phyloP scores from a whole-genome alignment of 1,284 basidiomycete genomes.

The Malassezia sp. region DNA sequence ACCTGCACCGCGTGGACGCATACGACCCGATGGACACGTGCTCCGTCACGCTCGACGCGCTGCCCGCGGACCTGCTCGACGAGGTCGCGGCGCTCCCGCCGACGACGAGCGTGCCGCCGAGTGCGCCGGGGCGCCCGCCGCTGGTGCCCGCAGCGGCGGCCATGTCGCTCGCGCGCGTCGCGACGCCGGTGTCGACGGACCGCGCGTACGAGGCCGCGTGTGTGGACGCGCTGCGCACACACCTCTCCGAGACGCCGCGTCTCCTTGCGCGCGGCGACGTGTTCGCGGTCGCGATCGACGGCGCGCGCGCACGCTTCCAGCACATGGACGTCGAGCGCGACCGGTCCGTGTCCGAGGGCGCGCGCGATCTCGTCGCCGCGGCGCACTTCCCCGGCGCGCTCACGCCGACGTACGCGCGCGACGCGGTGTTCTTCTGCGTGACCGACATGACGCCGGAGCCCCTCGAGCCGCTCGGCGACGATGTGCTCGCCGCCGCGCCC shows the following conservation, averaged over 20 bases:
- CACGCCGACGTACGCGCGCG: slow-evolving; percentile 30
- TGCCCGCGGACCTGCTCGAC: slow-evolving; percentile 10
- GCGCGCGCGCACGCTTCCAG: slow-evolving; percentile 45
- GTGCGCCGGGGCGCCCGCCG: slow-evolving; percentile 23
- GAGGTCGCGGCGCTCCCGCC: not conserved
- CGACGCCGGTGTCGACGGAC: slow-evolving; percentile 66
- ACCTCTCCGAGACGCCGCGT: slow-evolving; percentile 57
- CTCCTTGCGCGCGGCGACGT: slow-evolving; percentile 71
- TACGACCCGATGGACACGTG: slow-evolving; percentile 13
- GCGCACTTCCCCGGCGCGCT: slow-evolving; percentile 6
- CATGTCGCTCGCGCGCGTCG: slow-evolving; percentile 69
- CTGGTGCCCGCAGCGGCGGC: slow-evolving; percentile 37
- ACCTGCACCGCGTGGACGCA: slow-evolving; percentile 21
- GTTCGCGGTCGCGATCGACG: slow-evolving; percentile 61
- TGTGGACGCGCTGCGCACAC: slow-evolving; percentile 57
- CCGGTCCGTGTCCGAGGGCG: slow-evolving; percentile 39
- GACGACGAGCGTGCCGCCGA: not conserved
- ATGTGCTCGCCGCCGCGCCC: slow-evolving; percentile 1
- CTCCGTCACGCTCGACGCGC: slow-evolving; percentile 17
- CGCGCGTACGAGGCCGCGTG: slow-evolving; percentile 63
- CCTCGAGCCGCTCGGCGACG: slow-evolving; percentile 35
- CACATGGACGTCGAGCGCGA: slow-evolving; percentile 23
- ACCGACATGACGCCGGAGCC: slow-evolving; percentile 67
- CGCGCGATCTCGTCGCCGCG: slow-evolving; percentile 15
- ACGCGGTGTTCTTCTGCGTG: slow-evolving; percentile 63